Conservation (phyloP, 23 red algal species). For the Gracilaria caudata region DNA sequence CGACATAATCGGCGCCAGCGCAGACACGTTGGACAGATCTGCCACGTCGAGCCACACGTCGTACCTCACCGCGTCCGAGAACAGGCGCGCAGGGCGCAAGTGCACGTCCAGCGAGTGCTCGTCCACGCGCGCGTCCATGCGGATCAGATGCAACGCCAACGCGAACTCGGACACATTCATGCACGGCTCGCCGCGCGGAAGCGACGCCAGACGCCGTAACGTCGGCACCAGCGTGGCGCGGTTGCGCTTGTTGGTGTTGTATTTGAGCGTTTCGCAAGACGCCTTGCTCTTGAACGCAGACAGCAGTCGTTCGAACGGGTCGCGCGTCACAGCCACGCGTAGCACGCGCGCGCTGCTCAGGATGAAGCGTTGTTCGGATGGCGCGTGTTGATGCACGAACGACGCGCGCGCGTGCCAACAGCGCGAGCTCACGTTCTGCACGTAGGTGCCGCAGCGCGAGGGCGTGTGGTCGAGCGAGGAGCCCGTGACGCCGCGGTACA, state of each 20-base stretch:
- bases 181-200: background rate
- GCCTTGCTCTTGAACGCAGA: conserved; percentile 29
- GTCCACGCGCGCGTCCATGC: background rate
- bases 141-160: background rate
- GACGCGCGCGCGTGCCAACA: background rate
- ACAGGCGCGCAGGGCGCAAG: background rate
- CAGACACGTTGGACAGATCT: background rate
- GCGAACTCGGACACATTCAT: conserved; percentile 30
- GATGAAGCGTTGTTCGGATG: background rate
- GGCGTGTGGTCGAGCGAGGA: background rate
- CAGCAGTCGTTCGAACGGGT: conserved; percentile 38
- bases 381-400: background rate
- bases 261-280: background rate
- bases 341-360: background rate
- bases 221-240: background rate
- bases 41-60: conserved; percentile 5
- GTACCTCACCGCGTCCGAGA: background rate
- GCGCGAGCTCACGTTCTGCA: background rate
- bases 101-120: background rate
- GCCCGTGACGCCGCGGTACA: background rate
- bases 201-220: background rate
- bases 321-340: conserved; percentile 18
- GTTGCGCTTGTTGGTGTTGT: conserved; percentile 6
- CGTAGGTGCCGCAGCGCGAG: background rate
- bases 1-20: background rate